A percentile compares a stretch with the other conserved stretches of the same genome.
Conservation (phyloP, 1,284 basidiomycete species). For the Ustilago hordei region DNA sequence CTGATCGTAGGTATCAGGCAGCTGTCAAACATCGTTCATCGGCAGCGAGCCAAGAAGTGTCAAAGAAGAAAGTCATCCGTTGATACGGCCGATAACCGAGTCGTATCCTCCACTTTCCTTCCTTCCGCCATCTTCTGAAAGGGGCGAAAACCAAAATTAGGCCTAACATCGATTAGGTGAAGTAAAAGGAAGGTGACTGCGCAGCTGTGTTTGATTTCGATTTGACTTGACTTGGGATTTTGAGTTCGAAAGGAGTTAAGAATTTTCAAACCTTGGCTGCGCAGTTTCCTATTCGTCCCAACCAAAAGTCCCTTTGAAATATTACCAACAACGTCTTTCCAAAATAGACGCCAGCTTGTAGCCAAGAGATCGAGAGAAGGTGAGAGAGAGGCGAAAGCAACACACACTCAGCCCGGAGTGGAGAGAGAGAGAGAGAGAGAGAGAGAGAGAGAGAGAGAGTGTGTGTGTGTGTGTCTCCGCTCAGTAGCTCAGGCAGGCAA, state of each 20-base stretch:
- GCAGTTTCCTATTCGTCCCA: constrained; percentile 7
- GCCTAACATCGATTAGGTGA: constrained; percentile 3
- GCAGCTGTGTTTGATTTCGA: constrained; percentile 4
- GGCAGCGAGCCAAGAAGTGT: background rate
- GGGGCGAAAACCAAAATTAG: background rate
- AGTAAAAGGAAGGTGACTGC: constrained; percentile 3
- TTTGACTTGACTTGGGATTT: constrained; percentile 1
- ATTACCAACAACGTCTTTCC: constrained; percentile 10
- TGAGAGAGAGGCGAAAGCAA: background rate
- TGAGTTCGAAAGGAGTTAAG: constrained; percentile 4
- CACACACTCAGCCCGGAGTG: constrained; percentile 1
- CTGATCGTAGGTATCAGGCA: background rate
- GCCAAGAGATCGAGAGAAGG: constrained; percentile 26
- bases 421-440: background rate
- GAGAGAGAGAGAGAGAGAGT: constrained; percentile 3
- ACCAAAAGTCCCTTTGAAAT: background rate
- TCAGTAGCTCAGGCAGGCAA: background rate
- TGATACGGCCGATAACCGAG: constrained; percentile 12
- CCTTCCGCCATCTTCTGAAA: constrained; percentile 19
- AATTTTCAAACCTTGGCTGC: constrained; percentile 3
- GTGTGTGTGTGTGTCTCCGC: background rate
- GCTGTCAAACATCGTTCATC: constrained; percentile 3
- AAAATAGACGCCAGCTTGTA: constrained; percentile 5
- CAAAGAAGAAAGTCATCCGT: background rate
- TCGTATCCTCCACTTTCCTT: background rate